Conservation (phyloP, 1,139 yeast species). For the Saccharomyces hybrid region DNA sequence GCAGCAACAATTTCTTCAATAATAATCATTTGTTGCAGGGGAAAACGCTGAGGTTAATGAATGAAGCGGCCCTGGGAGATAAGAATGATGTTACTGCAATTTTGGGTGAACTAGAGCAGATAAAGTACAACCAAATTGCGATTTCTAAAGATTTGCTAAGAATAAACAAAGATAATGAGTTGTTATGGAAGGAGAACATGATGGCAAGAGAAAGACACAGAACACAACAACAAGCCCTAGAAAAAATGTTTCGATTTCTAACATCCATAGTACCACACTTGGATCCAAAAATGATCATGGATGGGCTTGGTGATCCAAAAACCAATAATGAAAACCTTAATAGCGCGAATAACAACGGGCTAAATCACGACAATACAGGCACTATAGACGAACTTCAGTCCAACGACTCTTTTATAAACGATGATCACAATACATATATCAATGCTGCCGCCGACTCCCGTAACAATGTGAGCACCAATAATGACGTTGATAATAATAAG, state of each 20-base stretch:
- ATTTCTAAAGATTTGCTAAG: constrained; percentile 79
- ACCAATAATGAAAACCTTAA: constrained; percentile 8
- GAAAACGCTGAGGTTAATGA: constrained; percentile 6
- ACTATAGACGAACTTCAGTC: not conserved
- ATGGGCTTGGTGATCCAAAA: constrained; percentile 24
- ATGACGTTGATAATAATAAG: not conserved
- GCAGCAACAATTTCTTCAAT: not conserved
- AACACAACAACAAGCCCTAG: constrained; percentile 79
- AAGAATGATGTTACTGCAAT: constrained; percentile 46
- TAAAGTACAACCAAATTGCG: constrained; percentile 69
- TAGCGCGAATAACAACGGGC: constrained; percentile 6
- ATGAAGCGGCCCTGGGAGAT: constrained; percentile 13
- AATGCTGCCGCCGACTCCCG: not conserved
- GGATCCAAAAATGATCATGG: constrained; percentile 40
- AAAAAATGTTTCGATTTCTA: constrained; percentile 76
- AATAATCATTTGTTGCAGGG: not conserved
- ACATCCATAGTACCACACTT: constrained; percentile 71
- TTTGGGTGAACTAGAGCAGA: constrained; percentile 63
- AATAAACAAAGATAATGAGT: constrained; percentile 77
- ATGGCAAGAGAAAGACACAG: constrained; percentile 78
- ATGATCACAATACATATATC: not conserved
- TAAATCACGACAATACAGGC: not conserved
- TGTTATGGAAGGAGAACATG: constrained; percentile 84
- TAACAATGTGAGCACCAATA: not conserved
- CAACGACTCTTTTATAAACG: constrained; percentile 1